phyloP scores from a whole-genome alignment of 371 early-diverging fungal species.

The Choanephora cucurbitarum region DNA sequence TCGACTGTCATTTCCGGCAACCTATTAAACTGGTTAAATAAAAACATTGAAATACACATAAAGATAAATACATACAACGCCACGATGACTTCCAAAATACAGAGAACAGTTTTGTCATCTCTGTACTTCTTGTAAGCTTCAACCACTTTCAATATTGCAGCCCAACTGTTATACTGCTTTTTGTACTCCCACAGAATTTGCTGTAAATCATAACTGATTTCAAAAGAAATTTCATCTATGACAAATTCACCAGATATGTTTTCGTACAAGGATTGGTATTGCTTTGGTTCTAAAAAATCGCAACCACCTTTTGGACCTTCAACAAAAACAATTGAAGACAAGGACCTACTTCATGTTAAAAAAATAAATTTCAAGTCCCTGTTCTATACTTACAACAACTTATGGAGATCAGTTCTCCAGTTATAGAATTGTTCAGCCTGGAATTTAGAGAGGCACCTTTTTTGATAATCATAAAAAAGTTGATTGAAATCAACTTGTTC shows the following conservation, averaged over 20 bases:
- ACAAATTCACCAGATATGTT: not conserved
- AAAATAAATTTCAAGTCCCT: not conserved
- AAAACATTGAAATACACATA: not conserved
- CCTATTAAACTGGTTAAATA: not conserved
- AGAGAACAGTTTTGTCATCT: not conserved
- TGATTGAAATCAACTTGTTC: not conserved
- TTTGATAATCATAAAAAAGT: not conserved
- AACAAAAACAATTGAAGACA: not conserved
- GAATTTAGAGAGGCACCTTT: not conserved
- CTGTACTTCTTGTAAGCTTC: not conserved
- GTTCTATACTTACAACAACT: not conserved
- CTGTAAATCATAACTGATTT: not conserved
- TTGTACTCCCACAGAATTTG: not conserved
- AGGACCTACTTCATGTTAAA: not conserved
- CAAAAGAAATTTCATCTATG: not conserved
- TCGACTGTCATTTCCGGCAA: not conserved
- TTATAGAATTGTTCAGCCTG: not conserved
- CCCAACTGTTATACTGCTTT: not conserved
- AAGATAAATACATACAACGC: not conserved
- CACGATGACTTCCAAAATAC: not conserved
- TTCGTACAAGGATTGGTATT: not conserved
- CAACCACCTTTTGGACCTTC: not conserved
- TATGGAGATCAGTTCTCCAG: not conserved
- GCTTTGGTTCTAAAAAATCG: not conserved
- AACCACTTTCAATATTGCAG: not conserved